Evolutionary conservation across 2,329 filamentous ascomycete species (phyloP), one percentile per base, ranked within the genome.

Genomic region (Claviceps sp.): DNA sequence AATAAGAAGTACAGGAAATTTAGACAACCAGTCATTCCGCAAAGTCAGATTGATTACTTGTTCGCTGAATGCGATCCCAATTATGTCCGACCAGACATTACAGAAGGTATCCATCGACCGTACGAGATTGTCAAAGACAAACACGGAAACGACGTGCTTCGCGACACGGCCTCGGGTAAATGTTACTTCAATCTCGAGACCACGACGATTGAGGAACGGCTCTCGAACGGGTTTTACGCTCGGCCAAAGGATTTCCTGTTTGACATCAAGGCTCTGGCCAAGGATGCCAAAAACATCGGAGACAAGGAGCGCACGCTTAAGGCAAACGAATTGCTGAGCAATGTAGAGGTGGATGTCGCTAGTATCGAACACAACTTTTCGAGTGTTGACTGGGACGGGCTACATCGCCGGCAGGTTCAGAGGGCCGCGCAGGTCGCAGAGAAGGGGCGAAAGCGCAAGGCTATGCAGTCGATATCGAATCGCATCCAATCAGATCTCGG

Each of bases 131-230:
- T 81, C 41, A 82, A 81, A 59, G 91, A 98, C 64, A 82, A 83
- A 56, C 80, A 93, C 57, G 90, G 86, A 8, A 81, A 85, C 11
- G 75, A 81, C 42, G 89, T 90, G 16, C 72, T 98, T 45, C 74
- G 81, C 41, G 87, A 97, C 57, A 82, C 80, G 5, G 76, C 77
- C 2, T 87, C 82, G 1, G 82, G 82, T 53, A 95, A 93, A 65
- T 93, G 90, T 66, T 97, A 84, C 66, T 97, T 96, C 73, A 98
- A 98, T 59, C 73, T 98, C 46, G 90, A 97, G 63, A 87, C 91
- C 11, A 85, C 85, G 3, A 91, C 86, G 1, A 96, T 98, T 50
- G 93, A 98, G 70, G 89, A 95, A 65, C 84, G 93, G n/a, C 74
- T 98, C 38, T 94, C 89, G 4, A 97, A 98, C 65, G 93, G 93